These are phyloP conservation scores for Blastobotrys capitulatus DNA, from an alignment of 1,139 yeast genomes.

Conservation along the genomic window DNA sequence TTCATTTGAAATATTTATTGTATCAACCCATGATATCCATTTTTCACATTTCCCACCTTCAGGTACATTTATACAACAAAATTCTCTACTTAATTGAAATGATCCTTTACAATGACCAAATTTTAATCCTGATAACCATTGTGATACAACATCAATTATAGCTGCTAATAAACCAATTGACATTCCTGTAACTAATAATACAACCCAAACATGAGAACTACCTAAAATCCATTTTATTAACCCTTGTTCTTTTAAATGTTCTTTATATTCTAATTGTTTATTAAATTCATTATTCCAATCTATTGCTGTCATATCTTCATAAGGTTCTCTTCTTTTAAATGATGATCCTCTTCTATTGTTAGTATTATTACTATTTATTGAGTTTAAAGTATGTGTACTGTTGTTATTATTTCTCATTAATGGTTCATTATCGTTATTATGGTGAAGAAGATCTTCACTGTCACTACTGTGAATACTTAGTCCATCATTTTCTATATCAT, in stretches of 20 bases:
- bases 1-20: constrained; percentile 22
- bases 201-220: constrained; percentile 44
- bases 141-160: constrained; percentile 52
- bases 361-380: neutral
- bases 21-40: constrained; percentile 42
- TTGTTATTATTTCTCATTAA: neutral
- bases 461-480: neutral
- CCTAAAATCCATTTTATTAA: constrained; percentile 12
- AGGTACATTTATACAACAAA: constrained; percentile 36
- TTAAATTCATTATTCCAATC: constrained; percentile 42
- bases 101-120: constrained; percentile 42
- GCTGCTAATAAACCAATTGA: constrained; percentile 56
- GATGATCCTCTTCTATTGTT: neutral
- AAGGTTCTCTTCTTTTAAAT: constrained; percentile 15
- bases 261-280: constrained; percentile 23
- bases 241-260: constrained; percentile 18
- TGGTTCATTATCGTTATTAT: neutral
- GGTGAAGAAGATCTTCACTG: neutral
- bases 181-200: constrained; percentile 51
- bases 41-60: constrained; percentile 31
- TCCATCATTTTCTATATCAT: neutral
- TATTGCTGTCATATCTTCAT: constrained; percentile 35
- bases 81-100: constrained; percentile 34
- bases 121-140: constrained; percentile 59
- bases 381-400: neutral